These are phyloP conservation scores for Ambrosiella beaveri DNA, from an alignment of 2,329 filamentous ascomycete genomes.

Conservation along the genomic window DNA sequence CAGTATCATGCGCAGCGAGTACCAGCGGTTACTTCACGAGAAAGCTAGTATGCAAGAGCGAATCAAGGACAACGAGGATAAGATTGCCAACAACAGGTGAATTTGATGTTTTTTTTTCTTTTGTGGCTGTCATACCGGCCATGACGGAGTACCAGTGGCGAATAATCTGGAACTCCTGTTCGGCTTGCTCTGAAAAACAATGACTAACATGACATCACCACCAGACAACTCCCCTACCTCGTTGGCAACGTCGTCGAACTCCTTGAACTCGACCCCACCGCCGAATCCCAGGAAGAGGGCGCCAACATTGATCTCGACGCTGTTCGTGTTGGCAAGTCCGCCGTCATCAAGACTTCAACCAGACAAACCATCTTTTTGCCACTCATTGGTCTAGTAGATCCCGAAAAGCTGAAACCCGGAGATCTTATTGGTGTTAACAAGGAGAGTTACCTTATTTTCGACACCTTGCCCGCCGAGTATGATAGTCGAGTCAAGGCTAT, in stretches of 20 bases:
- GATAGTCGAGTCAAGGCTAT: conserved; percentile 98
- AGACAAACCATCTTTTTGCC: conserved; percentile 97
- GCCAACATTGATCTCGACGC: conserved; percentile 98
- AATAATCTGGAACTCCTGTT: background rate
- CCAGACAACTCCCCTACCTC: conserved; percentile 92
- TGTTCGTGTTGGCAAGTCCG: conserved; percentile 90
- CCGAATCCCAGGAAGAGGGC: conserved; percentile 90
- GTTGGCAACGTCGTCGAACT: conserved; percentile 98
- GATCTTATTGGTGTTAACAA: conserved; percentile 98
- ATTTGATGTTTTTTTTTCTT: conserved; percentile 15
- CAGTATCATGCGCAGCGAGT: conserved; percentile 96
- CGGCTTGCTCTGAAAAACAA: background rate
- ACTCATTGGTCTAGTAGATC: conserved; percentile 90
- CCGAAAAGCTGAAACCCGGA: conserved; percentile 82
- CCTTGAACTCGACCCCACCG: conserved; percentile 86
- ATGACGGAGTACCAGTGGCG: background rate
- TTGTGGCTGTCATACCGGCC: conserved; percentile 6
- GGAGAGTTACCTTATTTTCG: conserved; percentile 92
- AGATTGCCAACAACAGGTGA: conserved; percentile 97
- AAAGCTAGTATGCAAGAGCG: conserved; percentile 94
- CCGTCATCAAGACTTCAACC: conserved; percentile 98
- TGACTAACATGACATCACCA: background rate
- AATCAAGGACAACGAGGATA: conserved; percentile 97
- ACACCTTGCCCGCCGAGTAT: conserved; percentile 93
- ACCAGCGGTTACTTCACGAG: conserved; percentile 82